These are phyloP conservation scores for Arthrinium puccinioides DNA, from an alignment of 2,329 filamentous ascomycete genomes.

Conservation along the genomic window DNA sequence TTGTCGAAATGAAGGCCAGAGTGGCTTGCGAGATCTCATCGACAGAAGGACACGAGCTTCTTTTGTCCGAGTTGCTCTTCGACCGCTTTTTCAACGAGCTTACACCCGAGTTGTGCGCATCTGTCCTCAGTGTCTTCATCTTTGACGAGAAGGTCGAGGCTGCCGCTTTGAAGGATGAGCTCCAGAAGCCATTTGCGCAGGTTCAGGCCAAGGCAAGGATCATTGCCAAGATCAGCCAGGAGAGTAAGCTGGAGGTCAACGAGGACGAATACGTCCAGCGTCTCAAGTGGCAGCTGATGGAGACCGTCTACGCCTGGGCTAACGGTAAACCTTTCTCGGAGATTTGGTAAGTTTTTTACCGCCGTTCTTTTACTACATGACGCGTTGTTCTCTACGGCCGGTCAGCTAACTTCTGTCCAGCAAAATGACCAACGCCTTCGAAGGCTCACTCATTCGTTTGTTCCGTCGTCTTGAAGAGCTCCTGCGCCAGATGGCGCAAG, in stretches of 20 bases:
- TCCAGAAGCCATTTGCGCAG: slow-evolving; percentile 78
- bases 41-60: slow-evolving; percentile 79
- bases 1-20: slow-evolving; percentile 93
- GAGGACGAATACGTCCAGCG: slow-evolving; percentile 88
- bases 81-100: slow-evolving; percentile 98
- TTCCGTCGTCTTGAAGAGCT: slow-evolving; percentile 95
- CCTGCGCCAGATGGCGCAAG: slow-evolving; percentile 89
- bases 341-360: slow-evolving; percentile 73
- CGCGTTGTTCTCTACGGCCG: background rate
- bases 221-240: slow-evolving; percentile 87
- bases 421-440: slow-evolving; percentile 99
- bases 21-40: slow-evolving; percentile 98
- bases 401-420: slow-evolving; percentile 35
- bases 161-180: slow-evolving; percentile 69
- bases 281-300: slow-evolving; percentile 95
- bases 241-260: slow-evolving; percentile 89
- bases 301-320: slow-evolving; percentile 88
- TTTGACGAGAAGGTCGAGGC: slow-evolving; percentile 94
- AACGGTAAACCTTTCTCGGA: slow-evolving; percentile 84
- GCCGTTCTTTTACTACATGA: background rate
- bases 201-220: slow-evolving; percentile 81
- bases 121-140: slow-evolving; percentile 87
- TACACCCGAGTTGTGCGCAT: slow-evolving; percentile 77
- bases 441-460: slow-evolving; percentile 90
- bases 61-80: slow-evolving; percentile 89